Evolutionary conservation across 768 basidiomycete genomes (phyloP).

Genomic region (Amyloporia xantha): DNA sequence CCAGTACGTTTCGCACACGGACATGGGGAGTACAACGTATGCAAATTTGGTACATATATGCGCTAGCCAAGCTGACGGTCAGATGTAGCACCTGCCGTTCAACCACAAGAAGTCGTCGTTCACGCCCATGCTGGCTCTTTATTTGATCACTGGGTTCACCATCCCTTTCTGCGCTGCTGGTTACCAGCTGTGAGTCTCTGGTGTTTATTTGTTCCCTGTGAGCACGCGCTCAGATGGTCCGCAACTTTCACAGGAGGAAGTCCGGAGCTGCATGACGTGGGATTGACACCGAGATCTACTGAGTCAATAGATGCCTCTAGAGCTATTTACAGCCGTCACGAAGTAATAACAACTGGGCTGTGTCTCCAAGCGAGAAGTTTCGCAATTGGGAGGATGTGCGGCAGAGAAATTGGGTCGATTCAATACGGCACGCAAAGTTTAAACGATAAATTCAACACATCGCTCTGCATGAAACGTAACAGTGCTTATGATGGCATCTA

Average conservation of each 20-base stretch:
- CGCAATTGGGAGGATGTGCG: too few species aligned
- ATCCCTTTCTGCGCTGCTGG: constrained; percentile 60
- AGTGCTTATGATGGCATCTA: background rate
- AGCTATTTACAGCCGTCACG: background rate
- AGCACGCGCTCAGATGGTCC: background rate
- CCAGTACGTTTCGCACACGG: constrained; percentile 11
- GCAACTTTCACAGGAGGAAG: constrained; percentile 18
- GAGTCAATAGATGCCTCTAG: constrained; percentile 2
- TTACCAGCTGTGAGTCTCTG: constrained; percentile 57
- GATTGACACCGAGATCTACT: background rate
- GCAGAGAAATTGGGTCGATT: too few species aligned
- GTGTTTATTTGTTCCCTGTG: background rate
- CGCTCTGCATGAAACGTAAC: background rate
- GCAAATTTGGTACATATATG: background rate
- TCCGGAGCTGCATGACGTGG: constrained; percentile 7
- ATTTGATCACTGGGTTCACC: constrained; percentile 50
- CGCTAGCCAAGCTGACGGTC: constrained; percentile 39
- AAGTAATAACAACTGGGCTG: constrained; percentile 1
- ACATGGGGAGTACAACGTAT: constrained; percentile 20
- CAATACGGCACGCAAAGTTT: too few species aligned
- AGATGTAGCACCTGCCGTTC: constrained; percentile 28
- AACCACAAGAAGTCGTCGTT: constrained; percentile 23
- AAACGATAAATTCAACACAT: too few species aligned
- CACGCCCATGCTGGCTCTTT: constrained; percentile 40
- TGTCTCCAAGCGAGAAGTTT: too few species aligned